Evolutionary conservation across 768 basidiomycete genomes (phyloP).

Genomic region (Tulasnella sp.): DNA sequence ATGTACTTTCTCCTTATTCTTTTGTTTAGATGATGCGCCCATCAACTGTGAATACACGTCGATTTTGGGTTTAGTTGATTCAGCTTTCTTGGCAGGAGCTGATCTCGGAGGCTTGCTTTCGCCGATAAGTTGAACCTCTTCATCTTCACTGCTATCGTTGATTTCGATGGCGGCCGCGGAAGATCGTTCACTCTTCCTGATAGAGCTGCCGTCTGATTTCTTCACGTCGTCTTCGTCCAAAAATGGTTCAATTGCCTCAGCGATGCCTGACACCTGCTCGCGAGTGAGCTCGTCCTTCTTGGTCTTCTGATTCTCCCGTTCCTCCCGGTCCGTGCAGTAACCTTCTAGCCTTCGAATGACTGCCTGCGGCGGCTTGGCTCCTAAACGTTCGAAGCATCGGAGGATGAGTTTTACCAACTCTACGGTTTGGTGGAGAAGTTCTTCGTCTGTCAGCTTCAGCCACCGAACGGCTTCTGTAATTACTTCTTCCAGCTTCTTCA

Average conservation of each 20-base stretch:
- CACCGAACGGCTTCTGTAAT: conserved; percentile 76
- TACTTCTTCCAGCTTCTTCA: conserved; percentile 70
- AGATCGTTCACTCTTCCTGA: not conserved
- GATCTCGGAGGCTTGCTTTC: conserved; percentile 4
- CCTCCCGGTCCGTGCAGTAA: conserved; percentile 32
- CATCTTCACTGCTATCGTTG: conserved; percentile 46
- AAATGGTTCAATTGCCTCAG: conserved; percentile 63
- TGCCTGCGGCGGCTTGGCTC: conserved; percentile 52
- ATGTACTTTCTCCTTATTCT: not conserved
- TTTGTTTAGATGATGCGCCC: not conserved
- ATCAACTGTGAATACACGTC: not conserved
- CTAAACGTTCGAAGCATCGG: conserved; percentile 62
- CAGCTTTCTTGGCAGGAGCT: conserved; percentile 11
- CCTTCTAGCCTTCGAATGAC: conserved; percentile 61
- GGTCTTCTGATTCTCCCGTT: conserved; percentile 8
- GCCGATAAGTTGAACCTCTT: conserved; percentile 54
- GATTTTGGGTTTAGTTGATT: conserved; percentile 8
- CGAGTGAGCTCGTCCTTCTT: conserved; percentile 32
- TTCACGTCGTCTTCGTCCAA: conserved; percentile 9
- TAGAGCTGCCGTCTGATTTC: not conserved
- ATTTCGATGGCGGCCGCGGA: conserved; percentile 12
- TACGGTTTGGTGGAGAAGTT: conserved; percentile 85
- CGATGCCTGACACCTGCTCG: conserved; percentile 57
- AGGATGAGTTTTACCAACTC: conserved; percentile 76
- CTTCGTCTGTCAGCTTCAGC: conserved; percentile 89